phyloP scores from a whole-genome alignment of 169 alveolate species.

The Miamiensis avidus region DNA sequence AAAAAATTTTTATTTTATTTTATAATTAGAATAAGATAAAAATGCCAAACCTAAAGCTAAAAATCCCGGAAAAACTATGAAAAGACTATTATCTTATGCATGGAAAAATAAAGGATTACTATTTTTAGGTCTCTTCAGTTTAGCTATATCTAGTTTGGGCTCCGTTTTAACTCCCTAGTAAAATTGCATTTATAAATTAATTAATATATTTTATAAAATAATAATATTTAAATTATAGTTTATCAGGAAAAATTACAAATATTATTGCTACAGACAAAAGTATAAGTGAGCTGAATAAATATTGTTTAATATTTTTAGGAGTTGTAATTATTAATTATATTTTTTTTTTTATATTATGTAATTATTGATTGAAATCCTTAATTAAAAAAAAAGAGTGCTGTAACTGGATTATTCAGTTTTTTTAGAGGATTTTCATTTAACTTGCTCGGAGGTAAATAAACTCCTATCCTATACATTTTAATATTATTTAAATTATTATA shows the following conservation, averaged over 20 bases:
- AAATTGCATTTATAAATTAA: too few species aligned
- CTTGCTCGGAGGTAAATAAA: slow-evolving; percentile 12
- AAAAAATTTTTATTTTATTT: too few species aligned
- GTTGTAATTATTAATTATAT: neutral
- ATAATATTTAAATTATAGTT: neutral
- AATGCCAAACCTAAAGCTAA: too few species aligned
- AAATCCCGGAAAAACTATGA: neutral
- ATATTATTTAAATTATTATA: too few species aligned
- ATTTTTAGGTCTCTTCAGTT: neutral
- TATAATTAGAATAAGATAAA: too few species aligned
- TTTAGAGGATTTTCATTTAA: slow-evolving; percentile 39
- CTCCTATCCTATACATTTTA: too few species aligned
- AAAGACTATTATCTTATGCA: neutral
- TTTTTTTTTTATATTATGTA: too few species aligned
- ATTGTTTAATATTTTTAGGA: too few species aligned
- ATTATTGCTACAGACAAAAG: neutral
- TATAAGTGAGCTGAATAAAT: neutral
- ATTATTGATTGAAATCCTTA: too few species aligned
- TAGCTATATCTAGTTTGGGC: neutral
- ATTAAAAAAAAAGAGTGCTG: neutral
- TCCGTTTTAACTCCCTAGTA: neutral
- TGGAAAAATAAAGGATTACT: too few species aligned
- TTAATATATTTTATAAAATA: too few species aligned
- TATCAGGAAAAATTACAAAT: neutral
- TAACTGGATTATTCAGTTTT: slow-evolving; percentile 11